Evolutionary conservation across 176 grass and related monocot species (phyloP).

Genomic region (maize (Zea mays)): DNA sequence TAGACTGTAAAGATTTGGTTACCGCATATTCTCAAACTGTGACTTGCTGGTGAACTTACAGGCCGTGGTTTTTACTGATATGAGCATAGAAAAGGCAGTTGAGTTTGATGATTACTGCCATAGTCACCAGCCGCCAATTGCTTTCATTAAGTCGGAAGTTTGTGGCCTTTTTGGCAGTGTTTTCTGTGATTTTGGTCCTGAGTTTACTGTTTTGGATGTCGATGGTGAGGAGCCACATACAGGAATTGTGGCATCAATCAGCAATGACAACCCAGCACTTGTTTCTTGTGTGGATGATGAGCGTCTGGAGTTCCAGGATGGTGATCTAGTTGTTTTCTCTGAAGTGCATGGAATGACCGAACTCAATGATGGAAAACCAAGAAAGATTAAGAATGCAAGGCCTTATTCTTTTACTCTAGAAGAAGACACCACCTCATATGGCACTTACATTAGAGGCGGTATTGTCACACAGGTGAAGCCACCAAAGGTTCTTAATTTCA

Average conservation of each 20-base stretch:
- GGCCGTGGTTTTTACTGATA: constrained; percentile 87
- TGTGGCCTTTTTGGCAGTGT: constrained; percentile 81
- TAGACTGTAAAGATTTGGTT: constrained; percentile 10
- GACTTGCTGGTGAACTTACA: constrained; percentile 37
- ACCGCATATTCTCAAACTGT: constrained; percentile 6
- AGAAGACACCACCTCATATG: constrained; percentile 84
- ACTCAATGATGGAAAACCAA: constrained; percentile 89
- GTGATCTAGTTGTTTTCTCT: constrained; percentile 87
- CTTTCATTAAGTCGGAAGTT: constrained; percentile 87
- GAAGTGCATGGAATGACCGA: constrained; percentile 87
- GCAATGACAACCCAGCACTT: constrained; percentile 81
- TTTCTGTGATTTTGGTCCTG: constrained; percentile 88
- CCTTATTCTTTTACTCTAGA: constrained; percentile 83
- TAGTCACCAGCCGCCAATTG: constrained; percentile 79
- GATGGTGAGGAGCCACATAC: constrained; percentile 94
- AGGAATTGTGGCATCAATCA: constrained; percentile 87
- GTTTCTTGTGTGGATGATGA: constrained; percentile 94
- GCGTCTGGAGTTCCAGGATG: constrained; percentile 90
- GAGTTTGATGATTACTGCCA: constrained; percentile 85
- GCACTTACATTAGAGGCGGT: constrained; percentile 70
- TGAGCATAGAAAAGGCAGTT: constrained; percentile 73
- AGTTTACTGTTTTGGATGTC: constrained; percentile 88
- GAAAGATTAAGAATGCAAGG: constrained; percentile 77
- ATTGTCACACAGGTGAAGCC: constrained; percentile 89
- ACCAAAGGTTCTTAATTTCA: constrained; percentile 86